These are phyloP conservation scores for Tillandsia leiboldiana DNA, from an alignment of 176 grass and related monocot genomes.

Conservation along the genomic window DNA sequence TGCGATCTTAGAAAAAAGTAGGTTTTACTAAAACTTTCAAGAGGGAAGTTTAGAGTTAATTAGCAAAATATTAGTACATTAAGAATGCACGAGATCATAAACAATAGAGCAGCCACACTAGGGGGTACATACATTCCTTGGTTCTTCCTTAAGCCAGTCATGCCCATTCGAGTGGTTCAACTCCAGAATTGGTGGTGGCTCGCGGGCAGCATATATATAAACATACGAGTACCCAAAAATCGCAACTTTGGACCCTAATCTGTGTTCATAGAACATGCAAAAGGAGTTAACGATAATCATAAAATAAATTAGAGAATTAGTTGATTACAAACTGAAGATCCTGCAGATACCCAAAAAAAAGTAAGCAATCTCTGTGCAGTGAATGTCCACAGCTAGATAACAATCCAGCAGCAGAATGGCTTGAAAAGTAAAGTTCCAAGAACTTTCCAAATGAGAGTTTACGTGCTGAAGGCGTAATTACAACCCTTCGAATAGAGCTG, in stretches of 20 bases:
- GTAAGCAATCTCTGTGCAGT: conserved; percentile 75
- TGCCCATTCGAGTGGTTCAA: conserved; percentile 51
- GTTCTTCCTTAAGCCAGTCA: conserved; percentile 54
- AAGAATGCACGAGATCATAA: conserved; percentile 1
- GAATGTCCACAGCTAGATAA: conserved; percentile 63
- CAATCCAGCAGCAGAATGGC: conserved; percentile 60
- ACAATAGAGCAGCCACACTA: not conserved
- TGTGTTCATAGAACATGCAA: conserved; percentile 29
- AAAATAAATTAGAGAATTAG: no score
- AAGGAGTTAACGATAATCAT: not conserved
- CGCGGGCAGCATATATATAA: conserved; percentile 59
- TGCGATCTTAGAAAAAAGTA: conserved; percentile 62
- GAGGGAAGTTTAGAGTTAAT: conserved; percentile 19
- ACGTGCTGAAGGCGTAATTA: conserved; percentile 58
- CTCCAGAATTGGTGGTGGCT: conserved; percentile 52
- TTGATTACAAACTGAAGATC: not conserved
- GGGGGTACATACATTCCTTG: conserved; percentile 46
- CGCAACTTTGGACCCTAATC: conserved; percentile 76
- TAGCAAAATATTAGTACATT: not conserved
- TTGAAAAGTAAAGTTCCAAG: conserved; percentile 90
- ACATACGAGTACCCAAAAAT: conserved; percentile 75
- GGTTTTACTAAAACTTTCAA: conserved; percentile 51
- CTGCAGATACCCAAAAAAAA: conserved; percentile 70
- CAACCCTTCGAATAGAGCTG: conserved; percentile 42
- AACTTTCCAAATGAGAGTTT: conserved; percentile 93